Conservation (phyloP, 23 red algal species). For the Gracilaria vermiculophylla region DNA sequence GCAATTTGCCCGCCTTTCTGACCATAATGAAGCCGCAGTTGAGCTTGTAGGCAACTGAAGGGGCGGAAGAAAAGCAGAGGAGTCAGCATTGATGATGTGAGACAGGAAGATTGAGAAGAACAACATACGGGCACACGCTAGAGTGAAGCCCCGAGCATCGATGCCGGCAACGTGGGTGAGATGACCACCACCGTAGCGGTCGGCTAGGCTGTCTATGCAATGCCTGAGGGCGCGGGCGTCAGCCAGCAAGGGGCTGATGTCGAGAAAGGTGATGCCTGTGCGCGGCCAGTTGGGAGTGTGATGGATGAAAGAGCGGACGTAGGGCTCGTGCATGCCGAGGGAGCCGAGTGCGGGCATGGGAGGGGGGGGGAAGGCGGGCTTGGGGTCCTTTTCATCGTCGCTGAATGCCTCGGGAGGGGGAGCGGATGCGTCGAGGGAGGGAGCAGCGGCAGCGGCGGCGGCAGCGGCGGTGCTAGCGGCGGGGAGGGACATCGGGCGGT, state of each 20-base stretch:
- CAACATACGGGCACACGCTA: constrained; percentile 56
- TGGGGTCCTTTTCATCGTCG: not conserved
- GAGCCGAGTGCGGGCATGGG: constrained; percentile 13
- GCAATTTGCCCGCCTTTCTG: constrained; percentile 71
- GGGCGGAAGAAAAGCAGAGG: not conserved
- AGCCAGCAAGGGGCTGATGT: constrained; percentile 34
- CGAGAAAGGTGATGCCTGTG: constrained; percentile 37
- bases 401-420: constrained; percentile 9
- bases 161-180: constrained; percentile 60
- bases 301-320: constrained; percentile 38
- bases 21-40: constrained; percentile 73
- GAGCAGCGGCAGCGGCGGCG: not conserved
- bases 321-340: constrained; percentile 51
- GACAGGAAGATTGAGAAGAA: not conserved
- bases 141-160: constrained; percentile 57
- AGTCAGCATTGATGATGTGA: not conserved
- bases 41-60: constrained; percentile 59
- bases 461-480: not conserved
- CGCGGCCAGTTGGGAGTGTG: constrained; percentile 29
- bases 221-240: constrained; percentile 28
- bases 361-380: not conserved
- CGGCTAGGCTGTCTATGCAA: constrained; percentile 32
- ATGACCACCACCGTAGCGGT: constrained; percentile 30
- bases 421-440: not conserved
- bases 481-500: too few species aligned